Evolutionary conservation across 441 rosid genomes (phyloP).

Genomic region (Arabidopsis hybrid): DNA sequence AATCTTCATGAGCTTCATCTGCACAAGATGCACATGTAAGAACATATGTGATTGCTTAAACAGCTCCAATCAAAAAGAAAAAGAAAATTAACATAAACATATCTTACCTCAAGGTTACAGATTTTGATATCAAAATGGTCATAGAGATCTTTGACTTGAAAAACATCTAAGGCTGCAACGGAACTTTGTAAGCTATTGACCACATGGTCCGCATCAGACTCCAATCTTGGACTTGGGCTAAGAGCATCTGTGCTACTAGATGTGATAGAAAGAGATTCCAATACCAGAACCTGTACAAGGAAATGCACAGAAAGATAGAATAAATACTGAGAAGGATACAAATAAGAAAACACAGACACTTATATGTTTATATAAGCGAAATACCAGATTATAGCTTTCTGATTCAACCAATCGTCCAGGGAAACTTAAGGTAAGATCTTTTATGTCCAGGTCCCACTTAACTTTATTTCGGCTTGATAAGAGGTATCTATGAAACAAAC

Average conservation of each 20-base stretch:
- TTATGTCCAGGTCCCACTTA: constrained; percentile 70
- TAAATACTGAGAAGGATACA: constrained; percentile 12
- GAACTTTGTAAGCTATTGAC: constrained; percentile 49
- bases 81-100: neutral
- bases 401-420: constrained; percentile 60
- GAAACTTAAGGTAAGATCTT: constrained; percentile 55
- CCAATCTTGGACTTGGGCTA: constrained; percentile 50
- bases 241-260: constrained; percentile 52
- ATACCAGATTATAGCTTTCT: constrained; percentile 75
- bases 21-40: constrained; percentile 47
- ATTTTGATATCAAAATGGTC: constrained; percentile 66
- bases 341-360: neutral
- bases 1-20: constrained; percentile 62
- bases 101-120: constrained; percentile 66
- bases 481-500: constrained; percentile 63
- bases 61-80: constrained; percentile 26
- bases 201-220: constrained; percentile 44
- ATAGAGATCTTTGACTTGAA: constrained; percentile 62
- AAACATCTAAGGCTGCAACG: constrained; percentile 43
- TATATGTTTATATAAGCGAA: constrained; percentile 29
- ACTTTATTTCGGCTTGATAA: constrained; percentile 69
- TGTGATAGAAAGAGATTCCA: constrained; percentile 57
- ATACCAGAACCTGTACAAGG: constrained; percentile 62
- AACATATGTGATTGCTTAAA: constrained; percentile 36
- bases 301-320: constrained; percentile 32